phyloP scores from a whole-genome alignment of 139 green algal species.

The Diplosphaera chodatii region DNA sequence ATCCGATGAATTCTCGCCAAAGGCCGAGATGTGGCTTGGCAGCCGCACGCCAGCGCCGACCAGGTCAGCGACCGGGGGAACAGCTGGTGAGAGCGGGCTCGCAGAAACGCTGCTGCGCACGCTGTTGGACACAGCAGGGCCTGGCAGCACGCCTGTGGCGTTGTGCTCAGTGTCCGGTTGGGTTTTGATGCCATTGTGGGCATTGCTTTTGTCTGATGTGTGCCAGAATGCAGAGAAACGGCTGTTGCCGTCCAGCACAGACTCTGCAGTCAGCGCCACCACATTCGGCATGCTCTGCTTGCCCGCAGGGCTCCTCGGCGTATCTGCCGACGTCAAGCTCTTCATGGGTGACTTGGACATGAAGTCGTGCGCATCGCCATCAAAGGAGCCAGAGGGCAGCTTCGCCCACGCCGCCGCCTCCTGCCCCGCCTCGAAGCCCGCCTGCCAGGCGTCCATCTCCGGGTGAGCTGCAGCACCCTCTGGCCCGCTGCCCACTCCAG shows the following conservation, averaged over 20 bases:
- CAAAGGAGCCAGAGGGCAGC: background rate
- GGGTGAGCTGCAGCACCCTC: too few species aligned
- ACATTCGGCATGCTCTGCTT: background rate
- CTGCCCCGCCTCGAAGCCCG: constrained; percentile 27
- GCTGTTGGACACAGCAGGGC: constrained; percentile 1
- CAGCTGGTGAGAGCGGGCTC: background rate
- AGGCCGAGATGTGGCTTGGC: constrained; percentile 57
- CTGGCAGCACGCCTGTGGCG: background rate
- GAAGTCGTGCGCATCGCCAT: background rate
- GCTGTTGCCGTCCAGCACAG: background rate
- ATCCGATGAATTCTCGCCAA: constrained; percentile 38
- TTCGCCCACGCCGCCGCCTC: constrained; percentile 17
- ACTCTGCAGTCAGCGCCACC: background rate
- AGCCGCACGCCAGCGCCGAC: constrained; percentile 20
- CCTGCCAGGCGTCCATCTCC: constrained; percentile 32
- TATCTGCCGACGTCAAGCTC: background rate
- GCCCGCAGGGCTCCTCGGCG: background rate
- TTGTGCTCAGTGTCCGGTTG: background rate
- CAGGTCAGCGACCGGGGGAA: background rate
- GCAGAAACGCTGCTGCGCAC: background rate
- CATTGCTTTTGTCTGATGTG: background rate
- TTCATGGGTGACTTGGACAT: background rate
- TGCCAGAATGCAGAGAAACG: background rate
- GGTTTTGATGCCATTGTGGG: background rate
- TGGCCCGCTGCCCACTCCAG: too few species aligned